Percentiles rank a stretch among this genome's conserved stretches.
These are phyloP conservation scores for Cephalotrichum gorgonifer DNA, from an alignment of 2,329 filamentous ascomycete genomes.

Conservation along the genomic window DNA sequence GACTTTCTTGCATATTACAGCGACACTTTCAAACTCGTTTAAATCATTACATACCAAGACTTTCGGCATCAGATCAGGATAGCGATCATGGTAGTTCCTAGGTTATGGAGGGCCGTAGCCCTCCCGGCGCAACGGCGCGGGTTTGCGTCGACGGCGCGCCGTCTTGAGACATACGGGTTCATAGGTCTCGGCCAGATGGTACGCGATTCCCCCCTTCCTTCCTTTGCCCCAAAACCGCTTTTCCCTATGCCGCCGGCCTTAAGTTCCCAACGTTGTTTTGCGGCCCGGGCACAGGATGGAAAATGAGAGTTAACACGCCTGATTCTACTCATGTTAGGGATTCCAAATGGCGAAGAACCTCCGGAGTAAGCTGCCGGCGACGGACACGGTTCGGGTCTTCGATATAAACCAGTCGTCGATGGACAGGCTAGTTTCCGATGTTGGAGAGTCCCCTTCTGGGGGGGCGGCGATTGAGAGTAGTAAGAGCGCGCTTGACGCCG, in stretches of 20 bases:
- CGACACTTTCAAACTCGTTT: background rate
- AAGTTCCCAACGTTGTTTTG: too few species aligned
- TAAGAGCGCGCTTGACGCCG: slow-evolving; percentile 34
- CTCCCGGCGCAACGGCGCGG: slow-evolving; percentile 27
- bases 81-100: background rate
- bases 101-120: background rate
- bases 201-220: slow-evolving; percentile 10
- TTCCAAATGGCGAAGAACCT: slow-evolving; percentile 56
- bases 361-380: slow-evolving; percentile 41
- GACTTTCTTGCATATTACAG: too few species aligned
- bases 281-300: too few species aligned
- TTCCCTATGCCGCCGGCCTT: too few species aligned
- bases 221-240: too few species aligned
- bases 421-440: slow-evolving; percentile 35
- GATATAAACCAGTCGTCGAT: slow-evolving; percentile 44
- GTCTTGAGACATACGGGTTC: slow-evolving; percentile 46
- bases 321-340: slow-evolving; percentile 38
- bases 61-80: slow-evolving; percentile 3
- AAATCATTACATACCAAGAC: background rate
- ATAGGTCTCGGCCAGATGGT: slow-evolving; percentile 54
- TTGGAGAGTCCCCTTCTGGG: slow-evolving; percentile 25
- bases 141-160: slow-evolving; percentile 38
- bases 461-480: slow-evolving; percentile 38
- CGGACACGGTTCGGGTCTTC: slow-evolving; percentile 41
- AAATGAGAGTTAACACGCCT: background rate